These are phyloP conservation scores for Cerrena zonata DNA, from an alignment of 1,284 basidiomycete genomes.

Conservation along the genomic window DNA sequence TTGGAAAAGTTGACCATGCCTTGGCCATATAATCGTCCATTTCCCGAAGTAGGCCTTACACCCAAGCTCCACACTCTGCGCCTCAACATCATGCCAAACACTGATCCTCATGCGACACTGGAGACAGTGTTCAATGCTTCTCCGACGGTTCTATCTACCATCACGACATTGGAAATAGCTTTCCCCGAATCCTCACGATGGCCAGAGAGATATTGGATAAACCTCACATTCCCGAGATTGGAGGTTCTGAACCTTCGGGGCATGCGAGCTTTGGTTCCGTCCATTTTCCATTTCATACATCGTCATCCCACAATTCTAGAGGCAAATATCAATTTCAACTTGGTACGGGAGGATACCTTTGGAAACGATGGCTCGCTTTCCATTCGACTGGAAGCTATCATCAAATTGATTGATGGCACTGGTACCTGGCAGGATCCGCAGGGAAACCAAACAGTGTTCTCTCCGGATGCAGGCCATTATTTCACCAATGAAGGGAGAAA, in stretches of 20 bases:
- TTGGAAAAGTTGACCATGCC: too few species aligned
- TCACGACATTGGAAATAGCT: not conserved
- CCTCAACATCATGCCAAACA: too few species aligned
- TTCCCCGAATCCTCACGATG: not conserved
- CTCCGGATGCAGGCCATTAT: not conserved
- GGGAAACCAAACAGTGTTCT: too few species aligned
- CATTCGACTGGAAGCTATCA: constrained; percentile 9
- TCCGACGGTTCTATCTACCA: too few species aligned
- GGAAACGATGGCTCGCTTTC: too few species aligned
- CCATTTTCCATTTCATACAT: constrained; percentile 12
- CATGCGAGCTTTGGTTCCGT: not conserved
- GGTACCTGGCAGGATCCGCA: constrained; percentile 5
- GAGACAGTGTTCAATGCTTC: too few species aligned
- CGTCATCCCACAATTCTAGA: constrained; percentile 12
- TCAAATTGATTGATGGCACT: constrained; percentile 13
- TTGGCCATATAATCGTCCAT: too few species aligned
- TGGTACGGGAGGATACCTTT: not conserved
- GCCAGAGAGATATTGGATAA: constrained; percentile 2
- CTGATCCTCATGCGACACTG: too few species aligned
- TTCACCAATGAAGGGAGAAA: not conserved
- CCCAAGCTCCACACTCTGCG: too few species aligned
- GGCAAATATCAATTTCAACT: constrained; percentile 6
- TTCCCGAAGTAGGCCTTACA: too few species aligned
- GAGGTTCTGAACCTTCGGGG: constrained; percentile 8
- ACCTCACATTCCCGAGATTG: constrained; percentile 7